Evolutionary conservation across 768 basidiomycete species (phyloP).

Genomic region (Gloeopeniophorella convolvens): DNA sequence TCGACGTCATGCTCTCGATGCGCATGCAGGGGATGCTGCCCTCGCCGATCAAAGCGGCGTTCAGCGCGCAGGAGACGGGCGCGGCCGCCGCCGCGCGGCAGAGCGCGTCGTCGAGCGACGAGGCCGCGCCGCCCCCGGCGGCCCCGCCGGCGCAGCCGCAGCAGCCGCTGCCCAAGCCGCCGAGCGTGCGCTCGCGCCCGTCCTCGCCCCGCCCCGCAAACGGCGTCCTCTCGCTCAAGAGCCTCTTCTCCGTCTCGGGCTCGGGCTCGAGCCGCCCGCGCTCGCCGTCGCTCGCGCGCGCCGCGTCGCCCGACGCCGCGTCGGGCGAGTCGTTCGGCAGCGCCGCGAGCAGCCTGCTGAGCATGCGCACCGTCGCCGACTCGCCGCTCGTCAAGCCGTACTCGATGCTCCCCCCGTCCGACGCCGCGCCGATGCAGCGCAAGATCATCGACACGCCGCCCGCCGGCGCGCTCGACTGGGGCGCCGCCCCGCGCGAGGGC

Average conservation of each 20-base stretch:
- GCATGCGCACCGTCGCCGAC: slow-evolving; percentile 35
- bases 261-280: slow-evolving; percentile 43
- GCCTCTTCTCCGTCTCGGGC: slow-evolving; percentile 42
- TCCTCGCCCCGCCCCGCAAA: slow-evolving; percentile 19
- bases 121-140: background rate
- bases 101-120: background rate
- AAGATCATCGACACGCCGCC: slow-evolving; percentile 19
- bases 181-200: slow-evolving; percentile 26
- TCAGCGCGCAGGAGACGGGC: slow-evolving; percentile 8
- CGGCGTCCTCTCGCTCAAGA: slow-evolving; percentile 53
- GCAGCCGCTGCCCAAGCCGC: no score
- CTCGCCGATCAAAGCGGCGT: slow-evolving; percentile 23
- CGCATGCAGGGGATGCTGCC: slow-evolving; percentile 56
- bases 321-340: slow-evolving; percentile 53
- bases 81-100: slow-evolving; percentile 3
- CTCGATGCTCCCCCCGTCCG: slow-evolving; percentile 19
- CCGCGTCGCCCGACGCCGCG: slow-evolving; percentile 29
- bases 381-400: slow-evolving; percentile 23
- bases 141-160: no score
- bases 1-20: slow-evolving; percentile 81
- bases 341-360: slow-evolving; percentile 48
- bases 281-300: slow-evolving; percentile 40
- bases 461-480: slow-evolving; percentile 19
- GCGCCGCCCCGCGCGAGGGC: slow-evolving; percentile 1
- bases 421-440: slow-evolving; percentile 14